Evolutionary conservation across 2,329 filamentous ascomycete species (phyloP).

Genomic region (Dryadomyces quercus-mongolicae): DNA sequence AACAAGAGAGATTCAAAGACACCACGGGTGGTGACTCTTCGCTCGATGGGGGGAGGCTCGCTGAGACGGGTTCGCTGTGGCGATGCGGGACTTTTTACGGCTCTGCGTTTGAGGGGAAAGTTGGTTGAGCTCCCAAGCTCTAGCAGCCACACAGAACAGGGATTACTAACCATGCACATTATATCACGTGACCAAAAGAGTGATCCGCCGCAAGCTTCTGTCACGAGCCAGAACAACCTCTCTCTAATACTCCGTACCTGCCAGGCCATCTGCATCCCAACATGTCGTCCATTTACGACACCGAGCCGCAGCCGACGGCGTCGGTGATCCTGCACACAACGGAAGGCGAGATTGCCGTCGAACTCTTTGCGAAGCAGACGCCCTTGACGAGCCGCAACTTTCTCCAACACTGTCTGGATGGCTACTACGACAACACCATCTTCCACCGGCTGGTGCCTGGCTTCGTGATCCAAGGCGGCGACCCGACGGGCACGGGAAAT

Average conservation of each 20-base stretch:
- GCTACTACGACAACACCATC: conserved; percentile 86
- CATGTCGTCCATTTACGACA: conserved; percentile 89
- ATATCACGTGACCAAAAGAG: background rate
- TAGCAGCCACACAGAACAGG: background rate
- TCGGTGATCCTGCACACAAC: conserved; percentile 88
- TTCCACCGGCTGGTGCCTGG: conserved; percentile 89
- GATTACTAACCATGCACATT: background rate
- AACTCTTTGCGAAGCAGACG: conserved; percentile 90
- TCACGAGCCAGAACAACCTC: too few relatives aligned
- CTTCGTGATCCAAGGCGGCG: conserved; percentile 90
- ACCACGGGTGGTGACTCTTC: background rate
- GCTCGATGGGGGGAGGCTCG: background rate
- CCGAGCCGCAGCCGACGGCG: conserved; percentile 87
- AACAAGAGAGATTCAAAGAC: background rate
- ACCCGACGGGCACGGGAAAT: conserved; percentile 83
- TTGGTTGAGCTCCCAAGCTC: conserved; percentile 2
- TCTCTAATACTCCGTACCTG: too few relatives aligned
- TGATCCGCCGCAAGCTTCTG: background rate
- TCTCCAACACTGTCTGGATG: conserved; percentile 85
- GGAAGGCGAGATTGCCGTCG: conserved; percentile 75
- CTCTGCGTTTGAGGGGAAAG: conserved; percentile 1
- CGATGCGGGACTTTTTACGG: conserved; percentile 7
- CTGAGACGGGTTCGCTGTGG: background rate
- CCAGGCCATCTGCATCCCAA: too few relatives aligned
- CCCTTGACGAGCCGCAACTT: conserved; percentile 91